Evolutionary conservation across 73 alveolate species (phyloP), one percentile per base, ranked within the genome.

Genomic region (Symbiodinium natans): DNA sequence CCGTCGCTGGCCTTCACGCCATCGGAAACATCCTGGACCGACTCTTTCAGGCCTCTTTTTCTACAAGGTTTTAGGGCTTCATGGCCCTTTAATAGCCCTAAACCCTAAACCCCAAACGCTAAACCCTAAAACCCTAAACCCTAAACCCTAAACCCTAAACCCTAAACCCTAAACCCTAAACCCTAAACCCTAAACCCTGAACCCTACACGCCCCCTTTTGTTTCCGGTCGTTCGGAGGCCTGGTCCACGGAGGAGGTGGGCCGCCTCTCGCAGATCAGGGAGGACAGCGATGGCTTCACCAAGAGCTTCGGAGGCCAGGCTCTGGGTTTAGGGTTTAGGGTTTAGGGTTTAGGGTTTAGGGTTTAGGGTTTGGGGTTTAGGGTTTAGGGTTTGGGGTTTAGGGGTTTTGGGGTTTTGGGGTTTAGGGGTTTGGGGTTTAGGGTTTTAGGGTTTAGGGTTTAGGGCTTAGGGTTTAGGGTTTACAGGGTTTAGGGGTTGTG

Each of bases 221-320:
- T 6, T 46, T 46, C 59, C 21, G 59, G 59, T 46, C 13, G 59
- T 13, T 46, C 13, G 10, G 77, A 63, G 77, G 77, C 77, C 1
- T 63, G 77, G 77, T 31, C 77, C 10, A 63, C 77, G 31, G 77
- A 63, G 29, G 77, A 63, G 36, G 31, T 34, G 46, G 46, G 46
- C 19, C 46, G 46, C 13, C 46, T 31, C 23, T 74, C 46, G 34
- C 85, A 74, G 85, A 39, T 88, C 48, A 59, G 48, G 74, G 88
- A 90, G 41, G 97, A 90, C 77, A 90, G 97, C 52, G 97, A 90
- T 23, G 75, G 88, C 97, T 90, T 90, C 88, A 15, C 38, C 56
- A 90, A 42, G 80, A 90, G 88, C 80, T 90, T 90, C 54, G 88
- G 27, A 36, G 46, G 43, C 85, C 33, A 10, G 19, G 19, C 19